A percentile compares a stretch with the other conserved stretches of the same genome.
phyloP scores from a whole-genome alignment of 306 rosid species.

The Cucumis cinereus region DNA sequence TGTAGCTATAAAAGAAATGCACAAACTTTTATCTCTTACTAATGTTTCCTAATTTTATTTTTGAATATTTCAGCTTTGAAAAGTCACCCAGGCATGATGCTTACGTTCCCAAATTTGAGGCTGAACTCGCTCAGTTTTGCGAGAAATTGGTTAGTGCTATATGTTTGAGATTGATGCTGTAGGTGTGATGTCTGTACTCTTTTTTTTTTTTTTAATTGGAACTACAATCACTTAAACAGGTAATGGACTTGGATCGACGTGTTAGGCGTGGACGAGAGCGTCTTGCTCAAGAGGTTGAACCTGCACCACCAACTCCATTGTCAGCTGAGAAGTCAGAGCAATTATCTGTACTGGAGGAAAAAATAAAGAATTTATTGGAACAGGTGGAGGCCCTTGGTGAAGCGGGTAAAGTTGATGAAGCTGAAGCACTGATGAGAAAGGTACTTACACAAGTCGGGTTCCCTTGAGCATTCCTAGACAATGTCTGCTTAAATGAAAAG shows the following conservation, averaged over 20 bases:
- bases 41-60: constrained; percentile 10
- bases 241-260: constrained; percentile 95
- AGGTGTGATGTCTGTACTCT: not conserved
- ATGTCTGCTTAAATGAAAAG: not conserved
- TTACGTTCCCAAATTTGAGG: constrained; percentile 77
- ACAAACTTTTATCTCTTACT: not conserved
- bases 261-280: constrained; percentile 95
- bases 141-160: constrained; percentile 67
- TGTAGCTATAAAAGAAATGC: not conserved
- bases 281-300: constrained; percentile 97
- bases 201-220: not conserved
- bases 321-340: constrained; percentile 83
- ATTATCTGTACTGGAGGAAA: constrained; percentile 78
- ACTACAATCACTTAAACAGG: constrained; percentile 29
- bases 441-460: constrained; percentile 21
- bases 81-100: constrained; percentile 83
- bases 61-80: constrained; percentile 54
- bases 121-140: constrained; percentile 87
- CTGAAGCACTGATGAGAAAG: constrained; percentile 99
- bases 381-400: constrained; percentile 97
- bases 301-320: constrained; percentile 65
- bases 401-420: constrained; percentile 99
- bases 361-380: constrained; percentile 91
- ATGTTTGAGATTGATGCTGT: not conserved
- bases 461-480: not conserved